phyloP scores from a whole-genome alignment of 305 asterid genomes.

The Solanum aculeatissimum region DNA sequence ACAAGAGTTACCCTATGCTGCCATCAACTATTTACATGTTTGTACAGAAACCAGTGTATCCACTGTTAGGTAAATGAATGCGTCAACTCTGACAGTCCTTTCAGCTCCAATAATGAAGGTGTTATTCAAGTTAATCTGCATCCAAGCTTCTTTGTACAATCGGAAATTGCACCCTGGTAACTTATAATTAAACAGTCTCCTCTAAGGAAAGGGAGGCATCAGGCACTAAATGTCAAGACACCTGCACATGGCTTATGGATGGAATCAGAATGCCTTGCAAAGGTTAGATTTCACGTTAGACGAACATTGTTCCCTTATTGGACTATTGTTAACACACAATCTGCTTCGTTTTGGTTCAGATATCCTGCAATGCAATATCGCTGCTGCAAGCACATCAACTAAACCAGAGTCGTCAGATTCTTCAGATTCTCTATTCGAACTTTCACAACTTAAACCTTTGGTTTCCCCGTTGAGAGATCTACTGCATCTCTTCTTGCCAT shows the following conservation, averaged over 20 bases:
- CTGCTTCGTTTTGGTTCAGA: conserved; percentile 38
- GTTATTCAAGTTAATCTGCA: neutral
- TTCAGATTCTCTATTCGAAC: conserved; percentile 3
- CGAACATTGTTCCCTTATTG: conserved; percentile 35
- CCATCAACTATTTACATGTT: neutral
- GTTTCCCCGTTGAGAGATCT: neutral
- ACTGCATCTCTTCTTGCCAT: neutral
- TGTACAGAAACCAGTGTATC: neutral
- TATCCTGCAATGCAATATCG: conserved; percentile 30
- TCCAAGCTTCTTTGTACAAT: neutral
- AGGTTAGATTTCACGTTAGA: conserved; percentile 35
- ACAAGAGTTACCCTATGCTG: neutral
- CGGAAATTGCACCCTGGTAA: neutral
- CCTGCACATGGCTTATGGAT: neutral
- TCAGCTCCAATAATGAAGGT: neutral
- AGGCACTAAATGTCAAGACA: neutral
- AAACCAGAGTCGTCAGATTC: conserved; percentile 26
- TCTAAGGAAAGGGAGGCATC: neutral
- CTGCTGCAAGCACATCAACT: conserved; percentile 36
- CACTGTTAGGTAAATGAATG: neutral
- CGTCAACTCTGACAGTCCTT: neutral
- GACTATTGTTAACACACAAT: conserved; percentile 25
- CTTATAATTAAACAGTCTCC: neutral
- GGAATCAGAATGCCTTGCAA: conserved; percentile 30
- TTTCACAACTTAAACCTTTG: neutral